Base-by-base conservation (phyloP, 1,284 basidiomycete genomes). In the Somion occarium region DNA sequence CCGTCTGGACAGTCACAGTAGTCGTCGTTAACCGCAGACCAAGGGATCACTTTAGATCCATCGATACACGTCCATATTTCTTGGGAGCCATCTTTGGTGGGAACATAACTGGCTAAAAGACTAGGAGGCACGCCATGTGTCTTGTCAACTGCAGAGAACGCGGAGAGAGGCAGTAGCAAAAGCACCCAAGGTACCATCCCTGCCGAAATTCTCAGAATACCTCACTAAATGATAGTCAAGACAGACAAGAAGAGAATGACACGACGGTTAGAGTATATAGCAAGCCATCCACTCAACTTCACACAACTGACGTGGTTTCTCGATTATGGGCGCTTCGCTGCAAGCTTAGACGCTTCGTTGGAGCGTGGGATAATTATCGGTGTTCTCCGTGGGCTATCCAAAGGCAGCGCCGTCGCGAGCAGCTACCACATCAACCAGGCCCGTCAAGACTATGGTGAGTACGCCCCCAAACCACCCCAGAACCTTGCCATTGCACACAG, bases 1-100 rank as follows among this genome's bases (percentile, higher is more conserved):
- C 94, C 93, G 63, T 98, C 95, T 30, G 75, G 74, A 65, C 94
- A 98, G 71, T 98, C 94, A 65, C 94, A 98, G 64, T 88, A 95
- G 68, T 98, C 93, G 65, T 98, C 93, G 65, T 98, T 98, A 48
- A 98, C 83, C 15, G 88, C 82, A 23, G 73, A 70, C 81, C 85
- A 91, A 2, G 84, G 71, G 53, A 91, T 89, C 53, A 79, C 74
- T 62, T 83, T 84, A 0, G 80, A 82, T 19, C 83, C 83, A 61
- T 91, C 84, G 53, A 91, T 66, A 69, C 88, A 91, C 58, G 69
- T 76, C 88, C 88, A 91, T 26, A 69, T 73, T 46, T 74, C 72
- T n/a, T 73, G 30, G 5, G 55, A 53, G 41, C 58, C 57, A 30
- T 57, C 55, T 15, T 34, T 34, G 30, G 53, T 58, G 9, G 65